Percentiles rank a stretch among this genome's conserved stretches.
Evolutionary conservation across 192 early-diverging fungal species (phyloP).

Genomic region (Rhizoclosmatium globosum): DNA sequence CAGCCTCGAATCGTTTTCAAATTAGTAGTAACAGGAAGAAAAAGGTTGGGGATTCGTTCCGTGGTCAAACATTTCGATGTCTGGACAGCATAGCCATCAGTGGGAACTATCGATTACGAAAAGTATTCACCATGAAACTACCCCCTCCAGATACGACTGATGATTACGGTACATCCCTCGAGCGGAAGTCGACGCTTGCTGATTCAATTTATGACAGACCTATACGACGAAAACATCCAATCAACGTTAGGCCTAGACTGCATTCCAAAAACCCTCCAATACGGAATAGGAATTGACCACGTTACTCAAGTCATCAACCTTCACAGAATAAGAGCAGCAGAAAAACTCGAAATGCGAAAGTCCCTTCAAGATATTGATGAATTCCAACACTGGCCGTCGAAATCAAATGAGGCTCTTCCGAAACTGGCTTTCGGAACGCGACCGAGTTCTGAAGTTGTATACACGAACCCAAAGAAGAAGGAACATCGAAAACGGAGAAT

Average conservation of each 20-base stretch:
- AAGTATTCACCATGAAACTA: conserved; percentile 52
- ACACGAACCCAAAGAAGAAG: not conserved
- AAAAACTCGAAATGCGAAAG: conserved; percentile 25
- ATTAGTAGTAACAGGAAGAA: not conserved
- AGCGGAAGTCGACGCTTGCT: no score
- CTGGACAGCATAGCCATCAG: conserved; percentile 41
- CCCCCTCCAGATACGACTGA: conserved; percentile 34
- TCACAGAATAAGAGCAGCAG: conserved; percentile 15
- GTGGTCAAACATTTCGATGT: conserved; percentile 48
- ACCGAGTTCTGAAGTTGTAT: conserved; percentile 19
- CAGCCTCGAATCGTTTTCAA: not conserved
- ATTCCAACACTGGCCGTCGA: conserved; percentile 3
- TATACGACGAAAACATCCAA: conserved; percentile 5
- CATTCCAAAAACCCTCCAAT: conserved; percentile 32
- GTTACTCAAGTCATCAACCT: conserved; percentile 31
- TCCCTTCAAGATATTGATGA: not conserved
- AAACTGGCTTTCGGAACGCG: conserved; percentile 27
- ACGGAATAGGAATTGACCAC: conserved; percentile 22
- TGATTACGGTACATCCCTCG: not conserved
- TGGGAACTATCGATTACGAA: conserved; percentile 49
- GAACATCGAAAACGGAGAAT: not conserved
- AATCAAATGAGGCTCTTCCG: not conserved
- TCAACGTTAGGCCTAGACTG: conserved; percentile 22
- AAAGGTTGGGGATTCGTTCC: conserved; percentile 45
- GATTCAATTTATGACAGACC: not conserved